These are phyloP conservation scores for Canavalia ensiformis DNA, from an alignment of 306 rosid genomes.

Conservation along the genomic window DNA sequence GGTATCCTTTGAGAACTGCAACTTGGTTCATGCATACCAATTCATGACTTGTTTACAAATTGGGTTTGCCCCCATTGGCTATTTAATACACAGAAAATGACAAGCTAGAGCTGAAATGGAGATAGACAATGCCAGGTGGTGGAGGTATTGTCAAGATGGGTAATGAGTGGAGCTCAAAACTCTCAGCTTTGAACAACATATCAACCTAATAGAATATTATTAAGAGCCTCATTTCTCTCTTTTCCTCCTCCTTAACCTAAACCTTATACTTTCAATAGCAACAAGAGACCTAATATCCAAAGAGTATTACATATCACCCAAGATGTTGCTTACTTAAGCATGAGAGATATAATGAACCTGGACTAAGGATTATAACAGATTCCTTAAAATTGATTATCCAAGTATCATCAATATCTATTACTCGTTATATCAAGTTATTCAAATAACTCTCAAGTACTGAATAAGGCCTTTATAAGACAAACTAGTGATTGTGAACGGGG, in stretches of 20 bases:
- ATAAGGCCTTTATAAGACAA: neutral
- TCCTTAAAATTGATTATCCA: neutral
- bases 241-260: neutral
- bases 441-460: neutral
- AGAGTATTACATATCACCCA: neutral
- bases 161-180: neutral
- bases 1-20: neutral
- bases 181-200: neutral
- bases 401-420: constrained; percentile 2
- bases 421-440: neutral
- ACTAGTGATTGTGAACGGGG: neutral
- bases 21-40: neutral
- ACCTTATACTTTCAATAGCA: neutral
- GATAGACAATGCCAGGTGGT: neutral
- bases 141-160: neutral
- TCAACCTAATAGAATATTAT: constrained; percentile 8
- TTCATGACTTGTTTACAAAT: neutral
- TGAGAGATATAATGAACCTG: neutral
- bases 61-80: neutral
- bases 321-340: neutral
- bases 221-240: constrained; percentile 5
- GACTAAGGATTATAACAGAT: too few relatives aligned
- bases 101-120: neutral
- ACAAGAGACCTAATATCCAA: constrained; percentile 1
- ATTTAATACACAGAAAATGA: neutral